Conservation (phyloP, 768 basidiomycete species). For the Arthromyces matolae region DNA sequence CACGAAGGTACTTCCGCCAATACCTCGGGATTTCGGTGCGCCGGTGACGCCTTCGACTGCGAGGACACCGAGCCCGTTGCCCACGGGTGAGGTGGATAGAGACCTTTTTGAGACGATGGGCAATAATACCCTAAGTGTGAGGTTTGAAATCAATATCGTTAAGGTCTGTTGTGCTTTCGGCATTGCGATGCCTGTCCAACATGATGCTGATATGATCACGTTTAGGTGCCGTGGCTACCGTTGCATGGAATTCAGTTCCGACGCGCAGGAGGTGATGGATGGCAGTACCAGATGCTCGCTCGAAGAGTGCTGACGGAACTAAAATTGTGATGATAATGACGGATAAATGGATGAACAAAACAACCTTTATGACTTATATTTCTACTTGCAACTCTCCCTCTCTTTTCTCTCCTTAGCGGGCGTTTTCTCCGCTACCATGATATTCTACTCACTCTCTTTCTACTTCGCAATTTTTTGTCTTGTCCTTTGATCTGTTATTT, state of each 20-base stretch:
- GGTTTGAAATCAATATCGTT: constrained; percentile 96
- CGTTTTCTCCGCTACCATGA: not conserved
- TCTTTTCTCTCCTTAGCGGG: not conserved
- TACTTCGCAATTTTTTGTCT: not conserved
- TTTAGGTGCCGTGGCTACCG: constrained; percentile 87
- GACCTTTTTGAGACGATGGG: constrained; percentile 72
- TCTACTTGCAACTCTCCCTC: not conserved
- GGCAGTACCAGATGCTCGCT: constrained; percentile 97
- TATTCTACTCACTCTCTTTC: not conserved
- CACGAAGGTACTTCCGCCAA: constrained; percentile 69
- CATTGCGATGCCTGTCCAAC: not conserved
- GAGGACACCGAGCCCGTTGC: constrained; percentile 49
- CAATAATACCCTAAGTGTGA: constrained; percentile 77
- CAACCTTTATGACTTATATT: constrained; percentile 11
- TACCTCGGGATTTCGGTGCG: constrained; percentile 65
- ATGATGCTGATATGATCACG: constrained; percentile 5
- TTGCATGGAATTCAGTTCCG: constrained; percentile 96
- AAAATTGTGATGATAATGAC: constrained; percentile 56
- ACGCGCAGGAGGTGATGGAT: constrained; percentile 83
- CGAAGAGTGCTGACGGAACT: constrained; percentile 83
- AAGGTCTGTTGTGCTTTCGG: constrained; percentile 56
- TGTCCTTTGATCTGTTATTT: not conserved
- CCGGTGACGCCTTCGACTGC: constrained; percentile 18
- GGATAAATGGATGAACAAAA: not conserved
- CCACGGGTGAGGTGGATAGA: constrained; percentile 63